A percentile compares a stretch with the other conserved stretches of the same genome.
Evolutionary conservation across 768 basidiomycete genomes (phyloP).

Genomic region (Russula olivacea): DNA sequence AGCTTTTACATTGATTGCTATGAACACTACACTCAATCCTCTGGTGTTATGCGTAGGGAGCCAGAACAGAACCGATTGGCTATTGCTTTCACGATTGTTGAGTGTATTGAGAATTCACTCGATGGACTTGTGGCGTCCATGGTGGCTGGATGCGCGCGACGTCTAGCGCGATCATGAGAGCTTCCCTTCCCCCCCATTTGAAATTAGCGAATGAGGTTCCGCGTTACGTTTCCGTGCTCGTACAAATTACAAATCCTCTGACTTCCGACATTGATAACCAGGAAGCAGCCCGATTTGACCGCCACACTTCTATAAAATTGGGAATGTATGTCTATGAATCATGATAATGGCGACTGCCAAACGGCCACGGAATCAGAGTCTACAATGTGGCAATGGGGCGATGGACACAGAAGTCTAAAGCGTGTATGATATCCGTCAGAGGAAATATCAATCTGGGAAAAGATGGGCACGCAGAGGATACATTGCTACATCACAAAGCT

Average conservation of each 20-base stretch:
- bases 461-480: background rate
- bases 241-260: background rate
- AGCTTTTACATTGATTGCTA: constrained; percentile 22
- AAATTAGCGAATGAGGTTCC: too few relatives aligned
- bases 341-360: background rate
- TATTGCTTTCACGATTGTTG: background rate
- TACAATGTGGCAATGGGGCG: background rate
- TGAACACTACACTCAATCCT: constrained; percentile 15
- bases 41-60: background rate
- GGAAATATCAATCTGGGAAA: background rate
- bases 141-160: too few relatives aligned
- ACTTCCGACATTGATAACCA: background rate
- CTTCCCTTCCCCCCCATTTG: too few relatives aligned
- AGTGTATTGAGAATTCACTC: background rate
- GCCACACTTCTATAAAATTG: background rate
- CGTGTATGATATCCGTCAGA: background rate
- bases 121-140: too few relatives aligned
- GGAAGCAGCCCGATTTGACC: background rate
- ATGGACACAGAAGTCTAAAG: constrained; percentile 1
- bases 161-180: too few relatives aligned
- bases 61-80: background rate
- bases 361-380: background rate
- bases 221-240: background rate
- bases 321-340: background rate
- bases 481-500: constrained; percentile 17